A percentile compares a stretch with the other conserved stretches of the same genome.
These are phyloP conservation scores for Eutypa lata DNA, from an alignment of 2,329 filamentous ascomycete species.

Conservation along the genomic window DNA sequence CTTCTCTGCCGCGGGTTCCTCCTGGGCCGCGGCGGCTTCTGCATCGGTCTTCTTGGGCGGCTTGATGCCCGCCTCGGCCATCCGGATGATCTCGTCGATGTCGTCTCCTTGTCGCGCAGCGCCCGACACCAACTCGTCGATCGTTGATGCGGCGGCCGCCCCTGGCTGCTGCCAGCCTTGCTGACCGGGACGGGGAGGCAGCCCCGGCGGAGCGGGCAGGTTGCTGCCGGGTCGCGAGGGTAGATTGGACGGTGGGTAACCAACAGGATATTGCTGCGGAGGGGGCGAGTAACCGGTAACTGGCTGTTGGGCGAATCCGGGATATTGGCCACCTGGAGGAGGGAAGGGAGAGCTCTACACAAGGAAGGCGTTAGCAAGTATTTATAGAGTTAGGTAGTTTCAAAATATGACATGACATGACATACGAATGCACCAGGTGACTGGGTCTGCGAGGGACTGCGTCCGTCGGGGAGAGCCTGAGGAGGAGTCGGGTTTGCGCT, in stretches of 20 bases:
- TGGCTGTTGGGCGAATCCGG: constrained; percentile 37
- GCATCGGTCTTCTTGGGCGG: constrained; percentile 37
- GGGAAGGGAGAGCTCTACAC: constrained; percentile 40
- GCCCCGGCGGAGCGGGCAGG: constrained; percentile 36
- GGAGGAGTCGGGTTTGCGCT: constrained; percentile 47
- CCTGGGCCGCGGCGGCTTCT: constrained; percentile 24
- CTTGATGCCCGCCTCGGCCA: constrained; percentile 60
- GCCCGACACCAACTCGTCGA: constrained; percentile 46
- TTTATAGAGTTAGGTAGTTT: neutral
- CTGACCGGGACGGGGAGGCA: constrained; percentile 43
- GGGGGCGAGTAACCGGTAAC: constrained; percentile 32
- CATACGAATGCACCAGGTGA: constrained; percentile 59
- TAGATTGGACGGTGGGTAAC: constrained; percentile 40
- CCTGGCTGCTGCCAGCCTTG: constrained; percentile 24
- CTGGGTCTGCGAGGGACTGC: constrained; percentile 49
- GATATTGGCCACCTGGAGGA: constrained; percentile 36
- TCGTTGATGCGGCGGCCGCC: constrained; percentile 34
- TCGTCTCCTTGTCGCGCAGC: constrained; percentile 51
- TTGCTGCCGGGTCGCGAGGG: constrained; percentile 44
- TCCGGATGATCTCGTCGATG: constrained; percentile 63
- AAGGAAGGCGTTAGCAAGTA: constrained; percentile 7
- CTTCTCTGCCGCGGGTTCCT: constrained; percentile 53
- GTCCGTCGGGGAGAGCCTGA: constrained; percentile 37
- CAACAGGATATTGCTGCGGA: constrained; percentile 31
- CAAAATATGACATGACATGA: constrained; percentile 20